Conservation (phyloP, 148 eudicot species). For the Vaccinium myrtillus region DNA sequence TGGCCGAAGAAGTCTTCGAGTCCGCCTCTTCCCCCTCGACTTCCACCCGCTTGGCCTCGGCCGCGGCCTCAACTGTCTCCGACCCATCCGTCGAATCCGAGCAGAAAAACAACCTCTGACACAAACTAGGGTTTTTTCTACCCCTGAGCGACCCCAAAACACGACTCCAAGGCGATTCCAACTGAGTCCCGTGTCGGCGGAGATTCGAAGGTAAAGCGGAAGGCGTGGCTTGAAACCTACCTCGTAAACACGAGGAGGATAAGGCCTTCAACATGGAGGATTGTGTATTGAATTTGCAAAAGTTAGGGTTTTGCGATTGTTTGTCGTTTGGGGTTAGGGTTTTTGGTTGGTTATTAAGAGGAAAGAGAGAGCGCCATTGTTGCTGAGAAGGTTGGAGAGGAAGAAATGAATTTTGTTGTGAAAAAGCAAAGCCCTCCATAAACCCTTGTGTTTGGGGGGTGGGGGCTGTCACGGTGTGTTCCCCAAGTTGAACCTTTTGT, state of each 20-base stretch:
- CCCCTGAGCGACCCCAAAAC: slow-evolving; percentile 37
- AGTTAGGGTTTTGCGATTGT: not conserved
- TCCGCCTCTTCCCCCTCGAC: slow-evolving; percentile 48
- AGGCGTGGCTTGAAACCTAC: slow-evolving; percentile 29
- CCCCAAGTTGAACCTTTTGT: not conserved
- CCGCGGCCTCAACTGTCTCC: slow-evolving; percentile 26
- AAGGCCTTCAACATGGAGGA: slow-evolving; percentile 56
- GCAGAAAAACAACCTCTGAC: slow-evolving; percentile 53
- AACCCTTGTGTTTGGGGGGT: slow-evolving; percentile 22
- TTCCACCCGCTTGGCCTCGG: slow-evolving; percentile 33
- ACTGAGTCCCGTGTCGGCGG: slow-evolving; percentile 31
- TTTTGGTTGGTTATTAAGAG: not conserved
- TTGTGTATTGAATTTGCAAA: not conserved
- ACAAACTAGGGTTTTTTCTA: slow-evolving; percentile 34
- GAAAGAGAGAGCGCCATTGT: slow-evolving; percentile 18
- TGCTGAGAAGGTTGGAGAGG: not conserved
- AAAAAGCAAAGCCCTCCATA: slow-evolving; percentile 42
- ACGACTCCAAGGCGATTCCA: slow-evolving; percentile 48
- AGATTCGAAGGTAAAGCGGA: slow-evolving; percentile 25
- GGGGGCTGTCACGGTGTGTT: not conserved
- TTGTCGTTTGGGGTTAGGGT: not conserved
- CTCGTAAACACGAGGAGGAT: slow-evolving; percentile 30
- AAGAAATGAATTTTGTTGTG: not conserved
- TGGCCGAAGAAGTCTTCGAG: slow-evolving; percentile 52
- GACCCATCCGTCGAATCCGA: slow-evolving; percentile 64